Evolutionary conservation across 768 basidiomycete genomes (phyloP).

Genomic region (Rhodotorula sphaerocarpa): DNA sequence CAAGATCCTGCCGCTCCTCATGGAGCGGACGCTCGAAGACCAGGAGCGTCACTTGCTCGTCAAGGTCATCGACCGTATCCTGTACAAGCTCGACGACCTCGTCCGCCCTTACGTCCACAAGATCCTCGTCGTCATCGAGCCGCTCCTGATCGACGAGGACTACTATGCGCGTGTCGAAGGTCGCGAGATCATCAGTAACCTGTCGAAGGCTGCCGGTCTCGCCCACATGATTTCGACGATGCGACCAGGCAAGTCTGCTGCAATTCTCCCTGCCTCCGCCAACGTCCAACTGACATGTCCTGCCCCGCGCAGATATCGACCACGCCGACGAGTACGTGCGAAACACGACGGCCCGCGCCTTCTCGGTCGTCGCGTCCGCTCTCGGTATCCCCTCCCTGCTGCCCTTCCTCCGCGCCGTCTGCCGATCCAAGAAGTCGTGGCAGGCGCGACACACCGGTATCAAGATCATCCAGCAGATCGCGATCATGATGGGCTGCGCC

Average conservation of each 20-base stretch:
- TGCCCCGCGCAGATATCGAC: conserved; percentile 64
- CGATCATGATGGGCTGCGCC: conserved; percentile 99
- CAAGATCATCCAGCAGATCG: conserved; percentile 98
- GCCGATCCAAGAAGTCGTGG: conserved; percentile 98
- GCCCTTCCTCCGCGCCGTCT: conserved; percentile 96
- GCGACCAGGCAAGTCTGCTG: conserved; percentile 55
- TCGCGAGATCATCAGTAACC: conserved; percentile 96
- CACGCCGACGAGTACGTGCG: conserved; percentile 99
- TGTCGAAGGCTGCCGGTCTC: conserved; percentile 95
- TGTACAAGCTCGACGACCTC: conserved; percentile 98
- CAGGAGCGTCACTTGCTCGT: conserved; percentile 96
- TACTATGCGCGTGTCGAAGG: conserved; percentile 60
- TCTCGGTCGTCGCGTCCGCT: conserved; percentile 87
- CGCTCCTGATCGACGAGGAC: conserved; percentile 94
- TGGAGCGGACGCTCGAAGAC: conserved; percentile 85
- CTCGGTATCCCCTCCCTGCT: conserved; percentile 95
- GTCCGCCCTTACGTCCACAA: conserved; percentile 99
- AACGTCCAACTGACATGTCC: background rate
- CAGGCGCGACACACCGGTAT: conserved; percentile 99
- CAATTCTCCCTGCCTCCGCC: background rate
- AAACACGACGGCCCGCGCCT: conserved; percentile 92
- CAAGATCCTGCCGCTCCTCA: conserved; percentile 93
- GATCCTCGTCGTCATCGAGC: conserved; percentile 98
- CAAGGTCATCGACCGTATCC: conserved; percentile 96
- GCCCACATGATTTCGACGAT: conserved; percentile 99